phyloP scores from a whole-genome alignment of 2,329 filamentous ascomycete species.

The Dactylellina sp. region DNA sequence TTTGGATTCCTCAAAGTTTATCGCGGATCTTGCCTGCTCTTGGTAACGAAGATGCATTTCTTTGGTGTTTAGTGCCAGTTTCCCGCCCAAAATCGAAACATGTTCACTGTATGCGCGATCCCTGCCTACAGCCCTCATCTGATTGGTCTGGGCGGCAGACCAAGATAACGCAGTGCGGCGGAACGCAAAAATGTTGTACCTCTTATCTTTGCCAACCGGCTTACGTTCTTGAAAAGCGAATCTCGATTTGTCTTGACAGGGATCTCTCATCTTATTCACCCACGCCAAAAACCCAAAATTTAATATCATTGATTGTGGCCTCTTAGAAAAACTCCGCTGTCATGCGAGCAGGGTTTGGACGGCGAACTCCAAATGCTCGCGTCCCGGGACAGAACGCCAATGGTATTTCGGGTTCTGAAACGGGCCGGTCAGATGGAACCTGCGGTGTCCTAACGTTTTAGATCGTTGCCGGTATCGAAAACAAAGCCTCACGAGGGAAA shows the following conservation, averaged over 20 bases:
- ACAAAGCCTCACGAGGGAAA: conserved; percentile 34
- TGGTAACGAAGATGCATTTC: conserved; percentile 31
- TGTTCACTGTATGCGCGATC: conserved; percentile 41
- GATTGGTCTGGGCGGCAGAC: conserved; percentile 22
- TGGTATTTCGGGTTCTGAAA: conserved; percentile 49
- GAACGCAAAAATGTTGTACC: conserved; percentile 48
- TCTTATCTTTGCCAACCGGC: conserved; percentile 56
- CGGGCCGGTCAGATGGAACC: conserved; percentile 3
- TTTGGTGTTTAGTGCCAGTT: conserved; percentile 40
- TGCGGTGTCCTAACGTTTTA: too few relatives aligned
- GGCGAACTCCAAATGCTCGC: conserved; percentile 35
- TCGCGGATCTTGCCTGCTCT: conserved; percentile 39
- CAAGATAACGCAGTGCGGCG: conserved; percentile 51
- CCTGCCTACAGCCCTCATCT: conserved; percentile 17
- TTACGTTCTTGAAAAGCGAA: conserved; percentile 49
- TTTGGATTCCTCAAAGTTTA: conserved; percentile 9
- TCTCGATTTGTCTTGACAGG: conserved; percentile 38
- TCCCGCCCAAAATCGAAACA: conserved; percentile 19
- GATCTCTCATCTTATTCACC: conserved; percentile 39
- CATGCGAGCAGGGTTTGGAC: conserved; percentile 53
- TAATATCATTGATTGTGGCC: conserved; percentile 9
- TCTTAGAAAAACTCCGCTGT: conserved; percentile 53
- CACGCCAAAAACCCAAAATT: conserved; percentile 38
- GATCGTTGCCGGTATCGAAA: background rate
- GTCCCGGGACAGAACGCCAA: conserved; percentile 21